Evolutionary conservation across 2,329 filamentous ascomycete genomes (phyloP), one percentile per base, ranked within the genome.

Genomic region (Penicillium brasilianum): DNA sequence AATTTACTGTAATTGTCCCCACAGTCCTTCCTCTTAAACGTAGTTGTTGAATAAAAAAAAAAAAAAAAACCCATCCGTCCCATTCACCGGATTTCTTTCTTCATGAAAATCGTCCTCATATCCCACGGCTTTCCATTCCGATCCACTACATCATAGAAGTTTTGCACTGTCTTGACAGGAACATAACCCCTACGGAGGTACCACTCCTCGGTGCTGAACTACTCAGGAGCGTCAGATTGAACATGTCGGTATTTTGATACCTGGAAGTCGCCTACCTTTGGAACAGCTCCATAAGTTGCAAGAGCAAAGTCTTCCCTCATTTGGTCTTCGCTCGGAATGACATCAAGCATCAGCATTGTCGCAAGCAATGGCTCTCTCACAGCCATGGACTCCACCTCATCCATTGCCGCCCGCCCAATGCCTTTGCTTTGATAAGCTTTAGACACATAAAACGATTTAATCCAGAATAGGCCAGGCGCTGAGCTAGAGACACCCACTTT

Each of bases 171-270:
- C n/a, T 59, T 61, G 8, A 68, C 57, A 10, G 63, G 51, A 11
- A 6, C 57, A 34, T 70, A 70, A 13, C 67, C 68, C 22, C 68
- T 62, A 10, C 66, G 62, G 37, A 37, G 43, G 60, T 70, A 70
- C 68, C 67, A 70, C 10, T 64, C 66, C 49, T 70, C 28, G n/a
- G 61, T 68, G 3, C 57, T 50, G 25, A 60, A 43, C 68, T 69
- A 25, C 14, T 51, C 14, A 55, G 6, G n/a, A 28, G 22, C 5
- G 43, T 46, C 25, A 48, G 25, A 30, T 2, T 46, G 22, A n/a
- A 30, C 14, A 30, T n/a, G 11, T 2, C 4, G 22, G 7, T 7
- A 30, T 30, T 7, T 9, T 14, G 25, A 30, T 11, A n/a, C 22
- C 16, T 30, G 9, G 14, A 9, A n/a, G 2, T 20, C 13, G 60